Evolutionary conservation across 176 grass and related monocot species (phyloP).

Genomic region (Luzula sylvatica): DNA sequence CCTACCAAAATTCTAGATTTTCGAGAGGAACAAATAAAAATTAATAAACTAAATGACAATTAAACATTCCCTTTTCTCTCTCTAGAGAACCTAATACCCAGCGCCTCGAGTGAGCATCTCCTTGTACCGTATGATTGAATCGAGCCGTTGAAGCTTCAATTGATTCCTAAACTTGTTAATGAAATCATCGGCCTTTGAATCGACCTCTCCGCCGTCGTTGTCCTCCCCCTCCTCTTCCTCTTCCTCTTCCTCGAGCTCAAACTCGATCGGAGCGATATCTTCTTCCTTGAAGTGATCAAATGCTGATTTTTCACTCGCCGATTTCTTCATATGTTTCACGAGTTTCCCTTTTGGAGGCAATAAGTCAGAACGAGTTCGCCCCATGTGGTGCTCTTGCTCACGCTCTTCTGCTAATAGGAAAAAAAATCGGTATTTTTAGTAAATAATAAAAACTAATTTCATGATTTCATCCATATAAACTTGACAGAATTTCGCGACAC

Average conservation of each 20-base stretch:
- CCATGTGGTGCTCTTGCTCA: conserved; percentile 24
- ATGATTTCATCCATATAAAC: too few species aligned
- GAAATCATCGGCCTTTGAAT: conserved; percentile 78
- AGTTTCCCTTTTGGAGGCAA: conserved; percentile 25
- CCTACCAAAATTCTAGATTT: too few species aligned
- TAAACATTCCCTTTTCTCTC: too few species aligned
- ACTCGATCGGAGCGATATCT: conserved; percentile 18
- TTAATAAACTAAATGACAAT: too few species aligned
- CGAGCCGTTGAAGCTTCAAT: conserved; percentile 81
- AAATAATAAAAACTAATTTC: neutral
- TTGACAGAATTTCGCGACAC: too few species aligned
- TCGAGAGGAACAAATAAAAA: too few species aligned
- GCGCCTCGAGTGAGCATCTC: conserved; percentile 46
- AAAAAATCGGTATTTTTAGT: too few species aligned
- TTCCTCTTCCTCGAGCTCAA: conserved; percentile 5
- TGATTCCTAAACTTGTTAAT: conserved; percentile 75
- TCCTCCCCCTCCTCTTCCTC: conserved; percentile 13
- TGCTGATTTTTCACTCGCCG: conserved; percentile 59
- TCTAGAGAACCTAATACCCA: neutral
- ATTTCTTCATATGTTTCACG: conserved; percentile 52
- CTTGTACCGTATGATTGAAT: conserved; percentile 63
- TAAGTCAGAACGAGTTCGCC: conserved; percentile 49
- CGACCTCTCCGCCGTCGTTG: conserved; percentile 37
- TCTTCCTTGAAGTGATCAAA: conserved; percentile 52
- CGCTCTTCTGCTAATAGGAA: too few species aligned